Conservation (phyloP, 2,329 filamentous ascomycete genomes). For the Arachnomyces sp. region DNA sequence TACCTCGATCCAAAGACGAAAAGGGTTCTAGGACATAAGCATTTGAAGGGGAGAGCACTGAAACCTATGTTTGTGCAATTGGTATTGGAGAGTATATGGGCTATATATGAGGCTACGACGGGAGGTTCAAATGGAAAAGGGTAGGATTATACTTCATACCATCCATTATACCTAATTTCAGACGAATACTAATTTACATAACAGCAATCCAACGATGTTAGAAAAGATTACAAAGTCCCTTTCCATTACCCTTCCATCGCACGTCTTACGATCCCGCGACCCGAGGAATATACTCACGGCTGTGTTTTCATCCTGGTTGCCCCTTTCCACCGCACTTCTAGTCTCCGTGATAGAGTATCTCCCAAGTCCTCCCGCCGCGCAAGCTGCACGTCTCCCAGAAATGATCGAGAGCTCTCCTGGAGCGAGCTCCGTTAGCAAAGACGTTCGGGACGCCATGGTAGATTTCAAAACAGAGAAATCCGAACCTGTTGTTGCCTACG, state of each 20-base stretch:
- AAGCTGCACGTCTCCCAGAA: slow-evolving; percentile 69
- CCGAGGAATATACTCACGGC: slow-evolving; percentile 74
- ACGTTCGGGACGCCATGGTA: slow-evolving; percentile 71
- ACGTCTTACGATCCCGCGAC: slow-evolving; percentile 75
- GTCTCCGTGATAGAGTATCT: slow-evolving; percentile 92
- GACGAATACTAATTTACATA: slow-evolving; percentile 25
- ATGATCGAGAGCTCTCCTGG: slow-evolving; percentile 75
- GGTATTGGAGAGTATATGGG: slow-evolving; percentile 92
- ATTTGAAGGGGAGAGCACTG: slow-evolving; percentile 80
- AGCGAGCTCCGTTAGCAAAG: slow-evolving; percentile 57
- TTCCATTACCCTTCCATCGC: slow-evolving; percentile 71
- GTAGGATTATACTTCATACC: slow-evolving; percentile 37
- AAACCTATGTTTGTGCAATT: slow-evolving; percentile 98
- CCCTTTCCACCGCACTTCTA: slow-evolving; percentile 80
- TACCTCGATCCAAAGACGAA: slow-evolving; percentile 97
- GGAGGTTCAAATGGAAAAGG: slow-evolving; percentile 76
- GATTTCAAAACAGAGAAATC: slow-evolving; percentile 62
- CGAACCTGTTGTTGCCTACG: slow-evolving; percentile 81
- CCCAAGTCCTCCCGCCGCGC: slow-evolving; percentile 72
- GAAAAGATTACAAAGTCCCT: slow-evolving; percentile 95
- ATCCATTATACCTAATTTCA: no score
- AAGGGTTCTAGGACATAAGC: slow-evolving; percentile 79
- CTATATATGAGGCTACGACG: slow-evolving; percentile 82
- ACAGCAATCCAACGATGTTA: slow-evolving; percentile 64
- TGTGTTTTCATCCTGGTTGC: slow-evolving; percentile 83